These are phyloP conservation scores for Ceratobasidium sp. DNA, from an alignment of 1,284 basidiomycete genomes.

Conservation along the genomic window DNA sequence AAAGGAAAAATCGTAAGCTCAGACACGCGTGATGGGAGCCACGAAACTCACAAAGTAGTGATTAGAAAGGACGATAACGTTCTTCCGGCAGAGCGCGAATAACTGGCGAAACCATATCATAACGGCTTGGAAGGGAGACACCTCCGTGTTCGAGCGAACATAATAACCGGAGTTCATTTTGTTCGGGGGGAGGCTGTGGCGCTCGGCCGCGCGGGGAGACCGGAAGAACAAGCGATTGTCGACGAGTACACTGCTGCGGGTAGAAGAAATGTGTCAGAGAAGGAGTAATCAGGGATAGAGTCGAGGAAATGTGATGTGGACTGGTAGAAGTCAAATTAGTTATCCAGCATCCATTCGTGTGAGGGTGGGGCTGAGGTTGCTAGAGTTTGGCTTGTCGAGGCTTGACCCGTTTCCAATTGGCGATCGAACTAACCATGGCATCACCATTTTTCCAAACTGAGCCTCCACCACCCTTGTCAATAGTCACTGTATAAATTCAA, in stretches of 20 bases:
- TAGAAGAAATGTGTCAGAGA: background rate
- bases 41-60: conserved; percentile 69
- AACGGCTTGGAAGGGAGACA: conserved; percentile 7
- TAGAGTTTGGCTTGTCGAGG: conserved; percentile 2
- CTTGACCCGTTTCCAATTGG: background rate
- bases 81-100: conserved; percentile 73
- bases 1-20: conserved; percentile 50
- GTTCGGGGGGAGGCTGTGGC: conserved; percentile 3
- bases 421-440: conserved; percentile 28
- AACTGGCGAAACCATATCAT: conserved; percentile 66
- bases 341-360: background rate
- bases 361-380: background rate
- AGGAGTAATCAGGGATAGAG: too few species aligned
- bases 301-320: too few species aligned
- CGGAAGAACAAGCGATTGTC: background rate
- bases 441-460: background rate
- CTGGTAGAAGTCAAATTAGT: too few species aligned
- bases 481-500: conserved; percentile 24
- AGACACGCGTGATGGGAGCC: background rate
- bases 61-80: conserved; percentile 77
- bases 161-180: conserved; percentile 8
- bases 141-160: conserved; percentile 12
- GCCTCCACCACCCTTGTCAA: conserved; percentile 15
- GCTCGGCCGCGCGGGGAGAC: conserved; percentile 20
- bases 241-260: background rate